phyloP scores from a whole-genome alignment of 352 stramenopile genomes.

The Phytophthora cryptogea region DNA sequence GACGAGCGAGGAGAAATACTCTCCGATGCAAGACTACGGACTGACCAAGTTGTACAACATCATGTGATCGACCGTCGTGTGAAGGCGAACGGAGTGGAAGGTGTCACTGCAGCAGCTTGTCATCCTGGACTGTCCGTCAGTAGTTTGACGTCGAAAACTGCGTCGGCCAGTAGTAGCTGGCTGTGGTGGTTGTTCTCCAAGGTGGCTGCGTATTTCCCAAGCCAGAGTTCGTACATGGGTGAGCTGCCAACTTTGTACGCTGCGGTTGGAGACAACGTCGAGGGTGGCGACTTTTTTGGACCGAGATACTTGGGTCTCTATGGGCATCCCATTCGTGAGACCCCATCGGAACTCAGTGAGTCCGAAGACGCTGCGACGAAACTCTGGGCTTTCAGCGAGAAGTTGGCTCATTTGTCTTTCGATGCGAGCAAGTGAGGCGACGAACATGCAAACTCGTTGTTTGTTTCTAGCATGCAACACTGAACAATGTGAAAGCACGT shows the following conservation, averaged over 20 bases:
- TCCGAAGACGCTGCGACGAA: constrained; percentile 32
- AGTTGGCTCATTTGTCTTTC: constrained; percentile 31
- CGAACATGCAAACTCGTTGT: neutral
- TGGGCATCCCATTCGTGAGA: constrained; percentile 33
- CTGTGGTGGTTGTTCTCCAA: constrained; percentile 15
- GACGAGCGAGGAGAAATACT: constrained; percentile 37
- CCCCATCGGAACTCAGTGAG: constrained; percentile 31
- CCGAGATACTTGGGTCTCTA: constrained; percentile 6
- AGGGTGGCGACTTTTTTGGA: constrained; percentile 33
- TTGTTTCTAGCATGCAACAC: neutral
- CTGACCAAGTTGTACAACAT: constrained; percentile 53
- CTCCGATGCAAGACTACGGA: neutral
- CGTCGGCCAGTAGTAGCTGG: constrained; percentile 31
- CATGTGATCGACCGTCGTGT: constrained; percentile 48
- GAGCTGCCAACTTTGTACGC: constrained; percentile 30
- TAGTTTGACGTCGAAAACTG: constrained; percentile 4
- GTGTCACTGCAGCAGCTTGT: constrained; percentile 25
- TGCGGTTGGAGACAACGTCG: constrained; percentile 22
- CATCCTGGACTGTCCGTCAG: constrained; percentile 46
- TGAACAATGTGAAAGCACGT: neutral
- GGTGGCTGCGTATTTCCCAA: neutral
- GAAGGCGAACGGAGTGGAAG: constrained; percentile 20
- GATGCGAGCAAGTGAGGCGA: neutral
- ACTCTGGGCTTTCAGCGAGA: constrained; percentile 55
- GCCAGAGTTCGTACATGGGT: constrained; percentile 5